Conservation (phyloP, 2,329 filamentous ascomycete species). For the Arthrobotrys megalospora region DNA sequence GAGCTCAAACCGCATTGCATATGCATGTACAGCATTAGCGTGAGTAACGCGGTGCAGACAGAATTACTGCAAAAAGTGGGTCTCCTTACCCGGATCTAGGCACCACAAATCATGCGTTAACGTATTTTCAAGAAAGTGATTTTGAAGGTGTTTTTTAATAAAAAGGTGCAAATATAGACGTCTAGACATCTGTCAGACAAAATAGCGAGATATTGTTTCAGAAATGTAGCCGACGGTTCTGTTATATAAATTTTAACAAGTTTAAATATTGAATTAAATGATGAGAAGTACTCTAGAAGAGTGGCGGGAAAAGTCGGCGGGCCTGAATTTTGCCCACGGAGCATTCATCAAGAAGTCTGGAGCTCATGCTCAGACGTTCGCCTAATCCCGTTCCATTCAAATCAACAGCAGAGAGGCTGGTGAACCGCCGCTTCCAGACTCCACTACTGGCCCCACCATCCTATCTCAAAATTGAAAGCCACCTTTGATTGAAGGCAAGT, state of each 20-base stretch:
- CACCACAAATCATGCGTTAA: not conserved
- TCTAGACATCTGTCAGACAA: constrained; percentile 18
- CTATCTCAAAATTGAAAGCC: not conserved
- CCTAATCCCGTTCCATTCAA: not conserved
- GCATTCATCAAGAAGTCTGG: not conserved
- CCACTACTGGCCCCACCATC: not conserved
- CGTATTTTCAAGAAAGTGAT: too few relatives aligned
- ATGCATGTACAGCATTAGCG: not conserved
- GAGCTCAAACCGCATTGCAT: constrained; percentile 8
- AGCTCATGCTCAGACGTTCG: not conserved
- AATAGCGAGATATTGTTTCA: not conserved
- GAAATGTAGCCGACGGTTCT: not conserved
- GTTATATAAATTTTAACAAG: too few relatives aligned
- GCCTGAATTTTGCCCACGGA: too few relatives aligned
- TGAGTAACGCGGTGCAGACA: not conserved
- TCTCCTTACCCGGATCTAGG: not conserved
- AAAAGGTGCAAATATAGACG: not conserved
- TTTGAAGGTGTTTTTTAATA: too few relatives aligned
- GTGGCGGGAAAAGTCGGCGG: too few relatives aligned
- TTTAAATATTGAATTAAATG: too few relatives aligned
- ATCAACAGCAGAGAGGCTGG: not conserved
- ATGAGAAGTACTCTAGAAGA: too few relatives aligned
- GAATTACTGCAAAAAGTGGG: not conserved
- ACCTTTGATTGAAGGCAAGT: not conserved
- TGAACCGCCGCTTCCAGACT: not conserved